phyloP scores from a whole-genome alignment of 2,329 filamentous ascomycete genomes.

The Colletotrichum sp. region DNA sequence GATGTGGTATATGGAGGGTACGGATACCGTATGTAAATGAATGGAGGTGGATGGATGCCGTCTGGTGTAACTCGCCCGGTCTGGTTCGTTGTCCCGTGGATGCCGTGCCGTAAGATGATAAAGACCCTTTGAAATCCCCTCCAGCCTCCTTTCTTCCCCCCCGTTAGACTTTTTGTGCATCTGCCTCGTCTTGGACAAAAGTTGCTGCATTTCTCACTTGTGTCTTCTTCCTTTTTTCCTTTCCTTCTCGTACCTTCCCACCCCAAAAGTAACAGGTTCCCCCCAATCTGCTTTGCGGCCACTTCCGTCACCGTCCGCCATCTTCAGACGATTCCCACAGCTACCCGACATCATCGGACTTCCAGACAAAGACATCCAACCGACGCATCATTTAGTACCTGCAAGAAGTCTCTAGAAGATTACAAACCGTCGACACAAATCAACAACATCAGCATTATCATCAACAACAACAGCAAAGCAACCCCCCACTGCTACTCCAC shows the following conservation, averaged over 20 bases:
- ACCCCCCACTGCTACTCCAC: neutral
- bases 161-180: neutral
- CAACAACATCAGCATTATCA: neutral
- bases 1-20: neutral
- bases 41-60: neutral
- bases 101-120: slow-evolving; percentile 14
- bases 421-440: neutral
- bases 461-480: neutral
- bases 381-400: neutral
- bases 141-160: neutral
- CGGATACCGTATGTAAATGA: neutral
- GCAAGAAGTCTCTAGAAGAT: neutral
- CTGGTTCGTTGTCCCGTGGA: slow-evolving; percentile 2
- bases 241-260: neutral
- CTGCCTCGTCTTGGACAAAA: slow-evolving; percentile 5
- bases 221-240: neutral
- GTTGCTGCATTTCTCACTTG: neutral
- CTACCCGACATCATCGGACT: neutral
- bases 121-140: slow-evolving; percentile 20
- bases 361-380: neutral
- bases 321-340: neutral
- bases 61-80: neutral
- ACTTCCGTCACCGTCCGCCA: neutral
- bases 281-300: neutral
- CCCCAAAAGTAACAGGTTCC: neutral